Conservation (phyloP, 441 rosid genomes). For the Syzygium syzygioides region DNA sequence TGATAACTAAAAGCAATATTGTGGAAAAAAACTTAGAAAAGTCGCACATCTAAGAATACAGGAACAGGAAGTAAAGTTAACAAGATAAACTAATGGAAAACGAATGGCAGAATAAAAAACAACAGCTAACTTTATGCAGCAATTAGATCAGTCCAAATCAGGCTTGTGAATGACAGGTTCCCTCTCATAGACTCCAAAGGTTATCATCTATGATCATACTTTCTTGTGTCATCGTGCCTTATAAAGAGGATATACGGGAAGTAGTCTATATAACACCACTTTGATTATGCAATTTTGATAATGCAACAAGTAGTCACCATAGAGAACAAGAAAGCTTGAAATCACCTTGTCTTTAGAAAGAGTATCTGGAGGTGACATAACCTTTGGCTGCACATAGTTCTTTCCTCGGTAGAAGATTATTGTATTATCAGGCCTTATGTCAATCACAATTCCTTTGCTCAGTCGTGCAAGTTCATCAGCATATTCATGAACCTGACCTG, state of each 20-base stretch:
- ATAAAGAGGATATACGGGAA: neutral
- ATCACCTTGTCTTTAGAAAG: constrained; percentile 67
- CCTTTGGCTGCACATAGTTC: constrained; percentile 70
- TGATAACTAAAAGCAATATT: neutral
- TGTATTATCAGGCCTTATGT: constrained; percentile 58
- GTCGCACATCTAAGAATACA: neutral
- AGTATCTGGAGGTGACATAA: constrained; percentile 69
- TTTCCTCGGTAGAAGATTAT: constrained; percentile 79
- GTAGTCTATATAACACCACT: neutral
- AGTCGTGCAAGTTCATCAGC: constrained; percentile 72
- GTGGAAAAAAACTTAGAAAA: neutral
- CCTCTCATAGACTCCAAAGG: neutral
- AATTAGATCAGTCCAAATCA: neutral
- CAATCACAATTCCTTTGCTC: constrained; percentile 77
- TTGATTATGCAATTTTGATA: neutral
- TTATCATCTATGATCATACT: neutral
- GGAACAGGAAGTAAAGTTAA: neutral
- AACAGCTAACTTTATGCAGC: neutral
- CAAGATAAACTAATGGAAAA: neutral
- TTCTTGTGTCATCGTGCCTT: neutral
- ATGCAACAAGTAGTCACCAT: neutral
- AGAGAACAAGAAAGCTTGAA: neutral
- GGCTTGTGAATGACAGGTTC: neutral
- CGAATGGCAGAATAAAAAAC: neutral
- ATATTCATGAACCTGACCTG: constrained; percentile 70